Conservation (phyloP, 2,329 filamentous ascomycete genomes). For the Diplodia intermedia region DNA sequence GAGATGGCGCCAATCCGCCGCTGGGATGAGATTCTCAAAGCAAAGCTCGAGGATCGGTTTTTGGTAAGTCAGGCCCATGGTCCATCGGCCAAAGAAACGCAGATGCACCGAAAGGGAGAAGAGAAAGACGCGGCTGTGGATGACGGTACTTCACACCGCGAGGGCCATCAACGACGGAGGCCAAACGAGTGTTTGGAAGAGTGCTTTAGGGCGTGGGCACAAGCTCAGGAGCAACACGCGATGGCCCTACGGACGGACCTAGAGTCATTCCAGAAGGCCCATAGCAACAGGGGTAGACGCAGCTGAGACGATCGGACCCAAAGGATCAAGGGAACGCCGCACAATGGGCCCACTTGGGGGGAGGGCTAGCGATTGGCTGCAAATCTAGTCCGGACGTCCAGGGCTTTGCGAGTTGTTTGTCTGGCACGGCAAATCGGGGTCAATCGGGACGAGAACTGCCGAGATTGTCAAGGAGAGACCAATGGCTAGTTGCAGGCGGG, state of each 20-base stretch:
- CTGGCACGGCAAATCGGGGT: neutral
- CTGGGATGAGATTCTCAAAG: neutral
- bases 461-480: no score
- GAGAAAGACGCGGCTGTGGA: neutral
- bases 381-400: neutral
- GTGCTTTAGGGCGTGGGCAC: neutral
- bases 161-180: neutral
- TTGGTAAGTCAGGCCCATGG: no score
- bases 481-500: no score
- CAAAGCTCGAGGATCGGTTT: neutral
- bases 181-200: neutral
- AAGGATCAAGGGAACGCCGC: neutral
- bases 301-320: slow-evolving; percentile 2
- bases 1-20: neutral
- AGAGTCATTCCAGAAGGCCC: neutral
- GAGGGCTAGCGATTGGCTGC: neutral
- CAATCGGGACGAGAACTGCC: neutral
- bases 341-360: slow-evolving; percentile 4
- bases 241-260: neutral
- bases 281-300: neutral
- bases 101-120: neutral
- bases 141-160: neutral
- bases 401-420: neutral
- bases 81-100: no score
- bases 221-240: neutral